A percentile compares a stretch with the other conserved stretches of the same genome.
Conservation (phyloP, 768 basidiomycete species). For the Agaricus sinodeliciosus region DNA sequence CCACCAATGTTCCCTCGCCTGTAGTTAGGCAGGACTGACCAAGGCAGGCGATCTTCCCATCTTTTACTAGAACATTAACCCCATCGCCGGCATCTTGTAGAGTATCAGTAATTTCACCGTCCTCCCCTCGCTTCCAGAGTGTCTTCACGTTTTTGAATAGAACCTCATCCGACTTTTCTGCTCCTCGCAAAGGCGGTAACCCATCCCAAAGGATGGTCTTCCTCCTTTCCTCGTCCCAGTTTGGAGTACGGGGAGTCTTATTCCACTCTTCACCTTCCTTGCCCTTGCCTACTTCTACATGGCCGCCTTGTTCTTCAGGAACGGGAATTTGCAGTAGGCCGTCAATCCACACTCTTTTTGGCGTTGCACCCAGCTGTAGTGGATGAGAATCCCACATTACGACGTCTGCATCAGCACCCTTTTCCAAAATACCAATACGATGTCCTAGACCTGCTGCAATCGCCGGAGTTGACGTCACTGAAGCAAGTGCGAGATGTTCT, state of each 20-base stretch:
- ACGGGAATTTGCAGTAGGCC: conserved; percentile 66
- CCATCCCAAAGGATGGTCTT: conserved; percentile 60
- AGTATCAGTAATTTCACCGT: conserved; percentile 25
- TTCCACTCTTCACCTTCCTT: conserved; percentile 38
- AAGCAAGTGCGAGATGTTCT: conserved; percentile 48
- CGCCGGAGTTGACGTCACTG: conserved; percentile 65
- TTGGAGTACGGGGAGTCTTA: conserved; percentile 45
- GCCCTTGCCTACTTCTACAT: conserved; percentile 37
- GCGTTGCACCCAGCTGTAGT: conserved; percentile 67
- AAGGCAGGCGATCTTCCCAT: conserved; percentile 49
- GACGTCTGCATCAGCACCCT: conserved; percentile 61
- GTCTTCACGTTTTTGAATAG: conserved; percentile 65
- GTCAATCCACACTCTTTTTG: conserved; percentile 76
- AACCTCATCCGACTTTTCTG: conserved; percentile 25
- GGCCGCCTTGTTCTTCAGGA: conserved; percentile 32
- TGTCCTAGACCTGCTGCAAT: conserved; percentile 65
- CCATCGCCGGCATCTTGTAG: conserved; percentile 16
- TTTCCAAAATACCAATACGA: conserved; percentile 57
- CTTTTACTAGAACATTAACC: conserved; percentile 33
- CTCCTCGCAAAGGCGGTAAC: conserved; percentile 53
- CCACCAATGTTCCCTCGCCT: conserved; percentile 29
- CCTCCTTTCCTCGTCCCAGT: conserved; percentile 58
- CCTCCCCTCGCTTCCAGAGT: conserved; percentile 30
- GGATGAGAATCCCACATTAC: conserved; percentile 78
- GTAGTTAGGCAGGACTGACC: conserved; percentile 28